These are phyloP conservation scores for Mimosa bimucronata DNA, from an alignment of 306 rosid species.

Conservation along the genomic window DNA sequence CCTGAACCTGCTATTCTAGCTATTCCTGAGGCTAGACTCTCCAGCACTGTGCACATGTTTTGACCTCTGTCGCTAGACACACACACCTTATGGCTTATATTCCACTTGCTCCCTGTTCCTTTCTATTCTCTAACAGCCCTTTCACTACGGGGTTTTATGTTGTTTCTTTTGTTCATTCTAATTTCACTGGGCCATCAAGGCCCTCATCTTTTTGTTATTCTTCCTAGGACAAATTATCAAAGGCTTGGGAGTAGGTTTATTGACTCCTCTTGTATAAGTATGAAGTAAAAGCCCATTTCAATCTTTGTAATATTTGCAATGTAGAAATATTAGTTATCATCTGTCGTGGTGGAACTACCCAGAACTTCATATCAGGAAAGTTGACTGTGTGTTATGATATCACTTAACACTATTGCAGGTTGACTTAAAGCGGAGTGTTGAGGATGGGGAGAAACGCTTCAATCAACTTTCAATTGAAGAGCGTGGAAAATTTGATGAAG, in stretches of 20 bases:
- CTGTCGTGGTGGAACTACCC: conserved; percentile 23
- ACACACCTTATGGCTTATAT: neutral
- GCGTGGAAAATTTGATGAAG: conserved; percentile 97
- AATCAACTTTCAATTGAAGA: conserved; percentile 98
- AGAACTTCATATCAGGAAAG: conserved; percentile 21
- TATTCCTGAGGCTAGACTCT: neutral
- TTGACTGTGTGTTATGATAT: conserved; percentile 29
- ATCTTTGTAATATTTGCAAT: conserved; percentile 13
- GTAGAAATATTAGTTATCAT: conserved; percentile 11
- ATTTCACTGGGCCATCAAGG: neutral
- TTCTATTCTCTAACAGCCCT: neutral
- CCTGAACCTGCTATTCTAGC: neutral
- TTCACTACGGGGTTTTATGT: neutral
- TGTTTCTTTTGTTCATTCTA: neutral
- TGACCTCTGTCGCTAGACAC: neutral
- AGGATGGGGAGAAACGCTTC: conserved; percentile 89
- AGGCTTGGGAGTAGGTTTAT: neutral
- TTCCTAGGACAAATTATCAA: neutral
- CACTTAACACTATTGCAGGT: conserved; percentile 56
- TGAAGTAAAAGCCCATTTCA: neutral
- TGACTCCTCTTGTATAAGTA: neutral
- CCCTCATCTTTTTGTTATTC: neutral
- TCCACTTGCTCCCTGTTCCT: neutral
- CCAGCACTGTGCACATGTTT: neutral
- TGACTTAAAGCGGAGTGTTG: conserved; percentile 78